These are phyloP conservation scores for Auricularia auricula-judae DNA, from an alignment of 768 basidiomycete genomes.

Conservation along the genomic window DNA sequence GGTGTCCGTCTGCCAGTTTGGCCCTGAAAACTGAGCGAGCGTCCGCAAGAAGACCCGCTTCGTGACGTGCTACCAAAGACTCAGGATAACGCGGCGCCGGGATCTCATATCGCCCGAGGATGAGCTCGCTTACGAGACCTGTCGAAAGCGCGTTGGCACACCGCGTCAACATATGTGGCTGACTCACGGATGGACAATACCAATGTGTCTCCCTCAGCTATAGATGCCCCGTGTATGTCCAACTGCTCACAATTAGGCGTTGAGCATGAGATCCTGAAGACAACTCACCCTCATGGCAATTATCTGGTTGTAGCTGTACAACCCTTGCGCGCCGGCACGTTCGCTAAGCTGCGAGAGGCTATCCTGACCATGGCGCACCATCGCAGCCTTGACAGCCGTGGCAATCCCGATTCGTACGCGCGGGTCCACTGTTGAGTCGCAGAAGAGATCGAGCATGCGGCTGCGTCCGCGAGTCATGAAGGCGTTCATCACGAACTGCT, in stretches of 20 bases:
- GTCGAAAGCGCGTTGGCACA: constrained; percentile 6
- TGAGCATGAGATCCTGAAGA: not conserved
- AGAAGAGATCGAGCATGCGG: constrained; percentile 23
- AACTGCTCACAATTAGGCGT: constrained; percentile 20
- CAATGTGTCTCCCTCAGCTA: constrained; percentile 46
- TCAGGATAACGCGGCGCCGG: constrained; percentile 33
- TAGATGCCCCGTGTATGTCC: constrained; percentile 22
- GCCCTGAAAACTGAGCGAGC: not conserved
- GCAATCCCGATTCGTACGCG: constrained; percentile 45
- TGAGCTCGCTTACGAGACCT: constrained; percentile 49
- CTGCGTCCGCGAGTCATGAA: constrained; percentile 27
- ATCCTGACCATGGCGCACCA: constrained; percentile 42
- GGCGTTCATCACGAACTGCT: constrained; percentile 38
- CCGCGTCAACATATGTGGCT: not conserved
- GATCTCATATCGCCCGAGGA: constrained; percentile 41
- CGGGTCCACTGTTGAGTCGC: constrained; percentile 28
- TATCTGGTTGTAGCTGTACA: constrained; percentile 54
- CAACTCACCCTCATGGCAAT: constrained; percentile 37
- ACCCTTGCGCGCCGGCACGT: constrained; percentile 55
- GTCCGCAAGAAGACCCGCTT: constrained; percentile 20
- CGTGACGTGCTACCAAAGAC: constrained; percentile 44
- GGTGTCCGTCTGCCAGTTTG: constrained; percentile 23
- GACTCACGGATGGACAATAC: constrained; percentile 40
- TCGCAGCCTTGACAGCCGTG: constrained; percentile 43
- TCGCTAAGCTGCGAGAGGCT: constrained; percentile 43